Evolutionary conservation across 306 rosid species (phyloP).

Genomic region (Castanea crenata): DNA sequence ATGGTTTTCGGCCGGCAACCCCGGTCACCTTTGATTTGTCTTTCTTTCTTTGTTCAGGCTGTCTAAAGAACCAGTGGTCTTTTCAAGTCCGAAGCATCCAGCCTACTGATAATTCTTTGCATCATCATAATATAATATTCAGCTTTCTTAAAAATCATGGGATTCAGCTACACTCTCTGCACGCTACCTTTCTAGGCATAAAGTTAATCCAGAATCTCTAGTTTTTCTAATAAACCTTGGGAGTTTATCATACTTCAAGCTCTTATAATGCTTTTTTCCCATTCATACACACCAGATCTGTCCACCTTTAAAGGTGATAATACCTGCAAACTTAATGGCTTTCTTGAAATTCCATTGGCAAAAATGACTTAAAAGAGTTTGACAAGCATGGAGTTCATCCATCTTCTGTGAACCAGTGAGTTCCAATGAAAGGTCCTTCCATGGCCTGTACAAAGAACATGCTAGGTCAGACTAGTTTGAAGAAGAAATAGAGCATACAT

Average conservation of each 20-base stretch:
- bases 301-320: slow-evolving; percentile 45
- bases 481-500: background rate
- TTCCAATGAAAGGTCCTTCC: slow-evolving; percentile 54
- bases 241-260: background rate
- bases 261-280: slow-evolving; percentile 56
- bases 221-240: background rate
- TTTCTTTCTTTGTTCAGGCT: no score
- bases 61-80: no score
- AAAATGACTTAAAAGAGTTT: slow-evolving; percentile 43
- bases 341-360: slow-evolving; percentile 51
- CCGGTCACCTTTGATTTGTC: no score
- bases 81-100: no score
- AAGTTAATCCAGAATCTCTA: background rate
- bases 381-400: slow-evolving; percentile 78
- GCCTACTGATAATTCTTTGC: no score
- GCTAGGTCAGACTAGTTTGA: slow-evolving; percentile 9
- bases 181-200: background rate
- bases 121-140: background rate
- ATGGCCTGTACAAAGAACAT: slow-evolving; percentile 50
- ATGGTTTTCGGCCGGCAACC: no score
- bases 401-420: slow-evolving; percentile 43
- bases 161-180: background rate
- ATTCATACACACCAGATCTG: slow-evolving; percentile 47
- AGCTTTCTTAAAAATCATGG: background rate
- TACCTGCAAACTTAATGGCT: slow-evolving; percentile 33